These are phyloP conservation scores for Pelargonium fulgidum DNA, from an alignment of 441 rosid genomes.

Conservation along the genomic window DNA sequence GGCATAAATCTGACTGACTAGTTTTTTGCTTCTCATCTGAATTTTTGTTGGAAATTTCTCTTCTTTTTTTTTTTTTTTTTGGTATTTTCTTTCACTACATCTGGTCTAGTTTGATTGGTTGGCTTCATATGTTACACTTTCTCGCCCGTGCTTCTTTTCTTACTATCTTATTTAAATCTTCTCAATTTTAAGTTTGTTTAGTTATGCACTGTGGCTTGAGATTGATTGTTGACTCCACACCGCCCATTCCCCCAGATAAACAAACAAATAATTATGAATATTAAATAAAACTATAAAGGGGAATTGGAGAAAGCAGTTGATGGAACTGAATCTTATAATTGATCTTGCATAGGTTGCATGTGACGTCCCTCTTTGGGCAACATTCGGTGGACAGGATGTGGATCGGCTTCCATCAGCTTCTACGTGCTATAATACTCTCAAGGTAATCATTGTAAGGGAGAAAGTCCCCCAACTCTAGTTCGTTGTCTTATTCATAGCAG, in stretches of 20 bases:
- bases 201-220: not conserved
- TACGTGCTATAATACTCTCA: slow-evolving; percentile 97
- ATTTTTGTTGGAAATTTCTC: not conserved
- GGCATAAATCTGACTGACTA: not conserved
- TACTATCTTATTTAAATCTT: not conserved
- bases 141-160: not conserved
- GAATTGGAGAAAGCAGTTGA: not conserved
- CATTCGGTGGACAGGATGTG: slow-evolving; percentile 93
- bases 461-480: not conserved
- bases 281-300: not conserved
- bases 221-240: too few relatives aligned
- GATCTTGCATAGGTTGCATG: slow-evolving; percentile 59
- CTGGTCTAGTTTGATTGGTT: not conserved
- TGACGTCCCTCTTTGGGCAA: slow-evolving; percentile 88
- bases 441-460: slow-evolving; percentile 38
- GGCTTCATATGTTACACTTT: not conserved
- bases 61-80: not conserved
- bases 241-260: not conserved
- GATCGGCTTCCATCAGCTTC: slow-evolving; percentile 99
- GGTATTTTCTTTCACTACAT: not conserved
- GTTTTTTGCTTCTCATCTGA: not conserved
- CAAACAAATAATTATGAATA: not conserved
- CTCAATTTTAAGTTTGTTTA: not conserved
- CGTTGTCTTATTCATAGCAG: not conserved
- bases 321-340: slow-evolving; percentile 21